Base-by-base conservation (phyloP, 768 basidiomycete species). In the Mycena vulgaris region DNA sequence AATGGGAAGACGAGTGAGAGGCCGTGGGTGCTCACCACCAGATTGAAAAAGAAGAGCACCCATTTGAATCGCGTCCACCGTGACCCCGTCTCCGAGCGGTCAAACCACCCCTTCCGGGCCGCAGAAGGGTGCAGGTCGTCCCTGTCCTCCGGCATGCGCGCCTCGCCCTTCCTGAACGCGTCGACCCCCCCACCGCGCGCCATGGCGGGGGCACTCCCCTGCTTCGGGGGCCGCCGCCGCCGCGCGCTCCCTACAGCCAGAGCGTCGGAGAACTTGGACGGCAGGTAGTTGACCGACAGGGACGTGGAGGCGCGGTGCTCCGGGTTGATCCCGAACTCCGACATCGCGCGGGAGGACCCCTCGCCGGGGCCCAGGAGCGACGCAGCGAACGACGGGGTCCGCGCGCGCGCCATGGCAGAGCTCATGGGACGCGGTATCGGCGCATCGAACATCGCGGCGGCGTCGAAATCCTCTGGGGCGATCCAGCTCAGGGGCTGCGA, bases 21-120 rank as follows among this genome's bases (percentile, higher is more conserved):
- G 17, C n/a, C n/a, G 42, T 5, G 8, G 21, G 23, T 3, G 23
- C 71, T 37, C 51, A 68, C 71, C 49, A 27, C 63, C 2, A 39
- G 23, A 52, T 72, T 72, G 11, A 72, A 68, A 0, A 69, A 7
- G 5, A 69, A 66, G 4, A 73, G 37, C 28, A 73, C 60, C 68
- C 63, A 66, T 31, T 73, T 73, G 53, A 73, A 73, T 9, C 68
- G 42, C 42, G 71, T 73, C 71, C 71, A 73, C 21, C 71, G 33
- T 9, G 31, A 23, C 10, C 42, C 27, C 51, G 42, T 37, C 7
- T 72, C 71, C 1, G 71, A n/a, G 7, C 58, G 23, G 45, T 72
- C 71, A 21, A 72, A 30, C 52, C 42, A 68, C 2, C 62, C 58
- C 27, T 25, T 40, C 30, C 66, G 40, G 10, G 0, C 13, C 10